Base-by-base conservation (phyloP, 1,284 basidiomycete genomes). In the Pseudozyma thailandica region DNA sequence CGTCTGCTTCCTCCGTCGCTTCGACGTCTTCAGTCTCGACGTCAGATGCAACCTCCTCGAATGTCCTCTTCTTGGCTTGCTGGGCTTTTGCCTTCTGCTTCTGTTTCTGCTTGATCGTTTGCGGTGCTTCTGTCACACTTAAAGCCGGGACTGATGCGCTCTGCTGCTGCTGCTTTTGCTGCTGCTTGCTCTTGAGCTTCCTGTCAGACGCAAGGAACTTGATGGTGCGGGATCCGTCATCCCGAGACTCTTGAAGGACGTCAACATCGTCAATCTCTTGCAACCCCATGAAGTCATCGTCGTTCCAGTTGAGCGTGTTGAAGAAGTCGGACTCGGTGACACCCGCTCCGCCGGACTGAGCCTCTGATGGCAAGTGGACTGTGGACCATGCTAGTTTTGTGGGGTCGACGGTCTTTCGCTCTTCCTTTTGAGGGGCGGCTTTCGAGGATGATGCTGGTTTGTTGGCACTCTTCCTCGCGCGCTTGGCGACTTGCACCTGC, bases 221-320 rank as follows among this genome's bases (percentile, higher is more conserved):
- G 42, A 72, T 69, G 38, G 55, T 72, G 44, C 63, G 66, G 43
- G 72, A 72, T 4, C 68, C 66, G 4, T 78, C 75, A 8, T 48
- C 48, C 9, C 63, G 46, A 8, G 62, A 48, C 52, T 79, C 63
- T 41, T 75, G 71, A 4, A 65, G 46, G 3, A 82, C 72, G 9
- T 78, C 70, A 20, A 77, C 78, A 43, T 74, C 77, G 26, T 80
- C 78, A 23, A 78, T 76, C 52, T 79, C 74, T 50, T 79, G 74
- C 26, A 82, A 45, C 6, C 81, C 81, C 71, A 82, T 79, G 33
- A 78, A 82, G 50, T 78, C 80, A 31, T 75, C 78, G 48, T 64
- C 77, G 18, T 63, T 63, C 58, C 60, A 64, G 35, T 64, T 51
- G 44, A 69, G 55, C 10, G 58, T 41, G 41, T 69, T 44, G 64